Evolutionary conservation across 208 protist species (phyloP).

Genomic region (Trypanosoma conorhini): DNA sequence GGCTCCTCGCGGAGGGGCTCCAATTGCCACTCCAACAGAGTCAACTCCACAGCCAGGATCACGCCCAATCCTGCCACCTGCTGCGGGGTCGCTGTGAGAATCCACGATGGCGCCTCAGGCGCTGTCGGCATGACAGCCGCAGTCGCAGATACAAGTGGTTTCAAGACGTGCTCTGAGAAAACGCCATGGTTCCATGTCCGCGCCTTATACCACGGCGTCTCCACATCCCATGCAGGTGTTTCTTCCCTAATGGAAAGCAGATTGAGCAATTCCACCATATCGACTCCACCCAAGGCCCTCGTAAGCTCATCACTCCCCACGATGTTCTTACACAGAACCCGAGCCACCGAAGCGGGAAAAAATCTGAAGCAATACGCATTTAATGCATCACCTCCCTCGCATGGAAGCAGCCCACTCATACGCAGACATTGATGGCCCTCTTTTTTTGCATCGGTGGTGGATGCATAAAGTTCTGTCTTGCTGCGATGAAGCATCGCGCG

Average conservation of each 20-base stretch:
- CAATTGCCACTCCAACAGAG: slow-evolving; percentile 44
- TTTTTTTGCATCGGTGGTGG: neutral
- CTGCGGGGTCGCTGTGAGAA: neutral
- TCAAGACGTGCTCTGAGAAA: slow-evolving; percentile 11
- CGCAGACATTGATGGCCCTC: neutral
- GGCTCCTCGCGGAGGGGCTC: slow-evolving; percentile 42
- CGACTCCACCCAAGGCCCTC: slow-evolving; percentile 19
- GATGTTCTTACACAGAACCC: slow-evolving; percentile 16
- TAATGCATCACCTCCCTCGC: slow-evolving; percentile 19
- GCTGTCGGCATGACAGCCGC: neutral
- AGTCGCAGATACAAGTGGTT: slow-evolving; percentile 4
- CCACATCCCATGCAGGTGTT: slow-evolving; percentile 1
- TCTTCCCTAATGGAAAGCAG: slow-evolving; percentile 15
- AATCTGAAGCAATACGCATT: slow-evolving; percentile 22
- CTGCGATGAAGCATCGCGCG: slow-evolving; percentile 16
- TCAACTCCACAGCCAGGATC: slow-evolving; percentile 36
- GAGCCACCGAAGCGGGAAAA: slow-evolving; percentile 4
- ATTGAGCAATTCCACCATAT: slow-evolving; percentile 12
- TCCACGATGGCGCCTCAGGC: neutral
- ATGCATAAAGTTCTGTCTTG: slow-evolving; percentile 23
- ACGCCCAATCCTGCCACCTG: slow-evolving; percentile 15
- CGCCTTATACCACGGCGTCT: slow-evolving; percentile 21
- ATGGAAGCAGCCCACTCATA: slow-evolving; percentile 12
- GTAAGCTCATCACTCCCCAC: slow-evolving; percentile 7
- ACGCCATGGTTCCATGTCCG: slow-evolving; percentile 20